Percentiles rank a stretch among this genome's conserved stretches.
Conservation (phyloP, 2,329 filamentous ascomycete genomes). For the Amphichorda felina region DNA sequence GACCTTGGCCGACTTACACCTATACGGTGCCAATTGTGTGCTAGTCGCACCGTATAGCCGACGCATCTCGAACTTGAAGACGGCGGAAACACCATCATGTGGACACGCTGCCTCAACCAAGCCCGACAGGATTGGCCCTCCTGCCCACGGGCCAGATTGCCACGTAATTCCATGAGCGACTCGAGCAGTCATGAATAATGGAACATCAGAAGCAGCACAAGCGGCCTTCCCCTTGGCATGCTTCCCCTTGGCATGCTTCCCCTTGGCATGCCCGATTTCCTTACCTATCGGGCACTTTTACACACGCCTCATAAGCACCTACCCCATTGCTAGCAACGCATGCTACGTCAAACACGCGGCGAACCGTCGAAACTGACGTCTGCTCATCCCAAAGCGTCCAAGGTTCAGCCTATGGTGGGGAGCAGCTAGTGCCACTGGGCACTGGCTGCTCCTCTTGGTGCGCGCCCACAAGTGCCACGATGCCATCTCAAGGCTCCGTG, state of each 20-base stretch:
- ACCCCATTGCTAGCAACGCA: not conserved
- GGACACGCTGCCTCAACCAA: not conserved
- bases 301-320: too few species aligned
- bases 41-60: slow-evolving; percentile 1
- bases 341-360: not conserved
- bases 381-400: not conserved
- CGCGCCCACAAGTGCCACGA: too few species aligned
- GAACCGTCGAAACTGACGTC: not conserved
- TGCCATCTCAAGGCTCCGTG: too few species aligned
- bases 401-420: not conserved
- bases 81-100: slow-evolving; percentile 10
- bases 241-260: too few species aligned
- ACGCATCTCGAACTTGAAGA: slow-evolving; percentile 13
- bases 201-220: too few species aligned
- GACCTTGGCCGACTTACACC: not conserved
- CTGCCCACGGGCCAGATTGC: too few species aligned
- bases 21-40: not conserved
- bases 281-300: too few species aligned
- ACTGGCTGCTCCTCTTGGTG: too few species aligned
- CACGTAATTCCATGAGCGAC: not conserved
- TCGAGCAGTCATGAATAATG: not conserved
- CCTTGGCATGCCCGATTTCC: not conserved
- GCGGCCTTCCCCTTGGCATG: too few species aligned
- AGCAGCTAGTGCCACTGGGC: not conserved
- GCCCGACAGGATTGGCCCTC: not conserved